Evolutionary conservation across 164 flowering plant species (phyloP), one percentile per base, ranked within the genome.

Genomic region (Chloranthus sessilifolius): DNA sequence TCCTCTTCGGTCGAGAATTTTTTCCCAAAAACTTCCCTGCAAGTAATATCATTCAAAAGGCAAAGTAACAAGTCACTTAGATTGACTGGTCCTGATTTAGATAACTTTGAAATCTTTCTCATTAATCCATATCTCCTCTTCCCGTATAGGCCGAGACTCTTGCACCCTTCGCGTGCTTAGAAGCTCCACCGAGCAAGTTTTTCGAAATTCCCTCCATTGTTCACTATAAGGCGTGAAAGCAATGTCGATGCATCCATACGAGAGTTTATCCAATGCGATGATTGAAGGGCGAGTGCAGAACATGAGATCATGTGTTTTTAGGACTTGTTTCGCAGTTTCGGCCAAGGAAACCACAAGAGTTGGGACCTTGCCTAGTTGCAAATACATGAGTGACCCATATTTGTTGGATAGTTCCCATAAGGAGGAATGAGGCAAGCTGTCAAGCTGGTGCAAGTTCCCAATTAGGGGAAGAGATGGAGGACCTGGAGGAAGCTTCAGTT

Each of bases 21-120:
- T 45, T 52, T 38, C 3, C 45, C 45, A 15, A 38, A 52, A 7
- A 34, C 55, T 14, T 23, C 44, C 45, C 56, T 40, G 23, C 56
- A 25, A 26, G 41, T 12, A 3, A 53, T 14, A 20, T 25, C 29
- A 26, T n/a, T 53, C 14, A 37, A 17, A 20, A 53, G 36, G 10
- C 35, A 4, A 19, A 41, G 10, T 5, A 41, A 10, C 9, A 17
- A 4, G 4, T 53, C 47, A 20, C 47, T 53, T 5, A 53, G 15
- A 42, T 53, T 28, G 9, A 28, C 27, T 2, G 47, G 33, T n/a
- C 14, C 26, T 17, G 47, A 43, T 14, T 17, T 12, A 14, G 34
- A 17, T 15, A 16, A 17, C 1, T 19, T 12, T 0, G 34, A 26
- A 26, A 53, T 41, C 25, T 24, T 7, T 5, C 10, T 3, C 7